Evolutionary conservation across 176 grass and related monocot species (phyloP).

Genomic region (Oryza glumipatula): DNA sequence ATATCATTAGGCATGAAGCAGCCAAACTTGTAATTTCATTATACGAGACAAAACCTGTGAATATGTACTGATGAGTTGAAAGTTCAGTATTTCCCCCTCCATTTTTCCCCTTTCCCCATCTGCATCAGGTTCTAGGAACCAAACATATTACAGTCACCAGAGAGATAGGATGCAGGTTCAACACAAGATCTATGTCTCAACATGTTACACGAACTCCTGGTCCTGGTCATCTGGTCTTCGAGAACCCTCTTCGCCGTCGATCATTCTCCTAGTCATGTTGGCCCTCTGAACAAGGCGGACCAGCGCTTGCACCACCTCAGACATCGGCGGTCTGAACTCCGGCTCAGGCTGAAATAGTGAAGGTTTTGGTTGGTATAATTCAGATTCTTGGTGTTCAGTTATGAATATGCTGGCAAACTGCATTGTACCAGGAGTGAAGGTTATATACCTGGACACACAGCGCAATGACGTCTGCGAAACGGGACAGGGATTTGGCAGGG

Average conservation of each 20-base stretch:
- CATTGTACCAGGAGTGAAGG: neutral
- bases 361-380: slow-evolving; percentile 36
- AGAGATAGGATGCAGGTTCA: neutral
- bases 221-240: slow-evolving; percentile 59
- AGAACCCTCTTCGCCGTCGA: slow-evolving; percentile 69
- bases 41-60: slow-evolving; percentile 40
- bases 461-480: slow-evolving; percentile 75
- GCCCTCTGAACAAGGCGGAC: slow-evolving; percentile 88
- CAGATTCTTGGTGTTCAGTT: neutral
- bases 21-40: slow-evolving; percentile 37
- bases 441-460: slow-evolving; percentile 78
- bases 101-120: neutral
- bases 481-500: slow-evolving; percentile 83
- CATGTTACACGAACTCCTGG: slow-evolving; percentile 58
- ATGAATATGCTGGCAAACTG: neutral
- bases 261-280: slow-evolving; percentile 71
- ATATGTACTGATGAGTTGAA: slow-evolving; percentile 37
- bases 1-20: neutral
- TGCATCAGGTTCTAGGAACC: neutral
- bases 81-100: neutral
- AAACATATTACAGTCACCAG: neutral
- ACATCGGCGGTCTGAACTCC: slow-evolving; percentile 92
- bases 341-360: slow-evolving; percentile 69
- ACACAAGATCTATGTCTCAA: neutral
- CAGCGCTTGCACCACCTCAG: slow-evolving; percentile 83